Conservation (phyloP, 208 protist species). For the Angomonas ambiguus region DNA sequence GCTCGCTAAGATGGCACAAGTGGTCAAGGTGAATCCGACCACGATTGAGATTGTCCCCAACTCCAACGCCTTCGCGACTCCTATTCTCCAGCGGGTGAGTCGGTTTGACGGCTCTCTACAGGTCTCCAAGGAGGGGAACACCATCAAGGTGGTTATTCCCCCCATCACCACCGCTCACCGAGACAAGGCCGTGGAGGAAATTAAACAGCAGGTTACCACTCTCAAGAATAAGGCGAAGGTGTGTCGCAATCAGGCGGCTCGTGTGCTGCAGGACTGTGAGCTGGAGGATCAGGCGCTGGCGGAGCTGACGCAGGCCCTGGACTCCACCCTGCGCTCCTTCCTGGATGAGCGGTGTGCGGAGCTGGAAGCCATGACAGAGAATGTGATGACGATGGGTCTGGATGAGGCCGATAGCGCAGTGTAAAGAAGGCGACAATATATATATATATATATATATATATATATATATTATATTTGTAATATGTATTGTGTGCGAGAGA, state of each 20-base stretch:
- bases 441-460: not conserved
- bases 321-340: slow-evolving; percentile 50
- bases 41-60: slow-evolving; percentile 71
- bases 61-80: slow-evolving; percentile 36
- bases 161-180: slow-evolving; percentile 71
- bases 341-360: slow-evolving; percentile 71
- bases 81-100: slow-evolving; percentile 63
- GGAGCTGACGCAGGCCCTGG: slow-evolving; percentile 54
- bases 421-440: not conserved
- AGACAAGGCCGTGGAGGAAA: slow-evolving; percentile 55
- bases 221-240: slow-evolving; percentile 60
- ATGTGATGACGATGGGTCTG: slow-evolving; percentile 83
- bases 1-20: slow-evolving; percentile 69
- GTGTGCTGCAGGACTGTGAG: slow-evolving; percentile 59
- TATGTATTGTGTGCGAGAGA: too few relatives aligned
- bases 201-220: slow-evolving; percentile 31
- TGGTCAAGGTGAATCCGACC: slow-evolving; percentile 54
- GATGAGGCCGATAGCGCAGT: slow-evolving; percentile 59
- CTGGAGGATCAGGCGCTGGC: slow-evolving; percentile 53
- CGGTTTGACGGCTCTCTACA: slow-evolving; percentile 73
- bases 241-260: slow-evolving; percentile 44
- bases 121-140: slow-evolving; percentile 65
- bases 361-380: slow-evolving; percentile 58
- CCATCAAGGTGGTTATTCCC: slow-evolving; percentile 59
- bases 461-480: slow-evolving; percentile 17